Evolutionary conservation across 192 early-diverging fungal genomes (phyloP).

Genomic region (Gonapodya prolifera): DNA sequence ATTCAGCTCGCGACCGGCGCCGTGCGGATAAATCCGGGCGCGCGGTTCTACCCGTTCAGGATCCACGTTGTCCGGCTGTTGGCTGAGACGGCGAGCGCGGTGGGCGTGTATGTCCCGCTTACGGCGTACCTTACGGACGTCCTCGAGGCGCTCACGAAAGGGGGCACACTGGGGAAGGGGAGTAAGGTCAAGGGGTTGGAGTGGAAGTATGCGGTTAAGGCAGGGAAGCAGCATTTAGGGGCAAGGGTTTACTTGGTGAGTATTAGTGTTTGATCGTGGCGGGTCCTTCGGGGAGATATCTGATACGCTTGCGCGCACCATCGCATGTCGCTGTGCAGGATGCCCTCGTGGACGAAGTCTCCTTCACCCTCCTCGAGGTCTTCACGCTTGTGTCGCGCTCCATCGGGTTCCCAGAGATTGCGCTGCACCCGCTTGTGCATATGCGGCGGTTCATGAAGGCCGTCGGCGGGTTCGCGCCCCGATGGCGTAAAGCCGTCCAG

Average conservation of each 20-base stretch:
- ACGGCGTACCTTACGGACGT: constrained; percentile 78
- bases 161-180: constrained; percentile 24
- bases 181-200: constrained; percentile 76
- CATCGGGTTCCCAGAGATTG: constrained; percentile 92
- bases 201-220: constrained; percentile 62
- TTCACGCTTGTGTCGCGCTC: constrained; percentile 57
- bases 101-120: constrained; percentile 71
- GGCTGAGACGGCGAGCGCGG: constrained; percentile 53
- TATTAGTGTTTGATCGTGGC: constrained; percentile 3
- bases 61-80: constrained; percentile 71
- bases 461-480: constrained; percentile 43
- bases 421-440: constrained; percentile 69
- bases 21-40: constrained; percentile 68
- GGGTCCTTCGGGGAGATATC: neutral
- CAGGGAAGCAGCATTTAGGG: constrained; percentile 70
- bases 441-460: constrained; percentile 77
- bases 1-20: constrained; percentile 19
- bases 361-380: constrained; percentile 59
- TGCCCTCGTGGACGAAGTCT: constrained; percentile 68
- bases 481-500: constrained; percentile 68
- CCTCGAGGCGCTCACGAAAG: constrained; percentile 30
- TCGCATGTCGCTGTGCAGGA: constrained; percentile 20
- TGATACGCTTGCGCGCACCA: neutral
- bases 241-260: constrained; percentile 63
- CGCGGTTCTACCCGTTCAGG: constrained; percentile 84